Conservation (phyloP, 2,329 filamentous ascomycete species). For the Aureobasidium leucospermi region DNA sequence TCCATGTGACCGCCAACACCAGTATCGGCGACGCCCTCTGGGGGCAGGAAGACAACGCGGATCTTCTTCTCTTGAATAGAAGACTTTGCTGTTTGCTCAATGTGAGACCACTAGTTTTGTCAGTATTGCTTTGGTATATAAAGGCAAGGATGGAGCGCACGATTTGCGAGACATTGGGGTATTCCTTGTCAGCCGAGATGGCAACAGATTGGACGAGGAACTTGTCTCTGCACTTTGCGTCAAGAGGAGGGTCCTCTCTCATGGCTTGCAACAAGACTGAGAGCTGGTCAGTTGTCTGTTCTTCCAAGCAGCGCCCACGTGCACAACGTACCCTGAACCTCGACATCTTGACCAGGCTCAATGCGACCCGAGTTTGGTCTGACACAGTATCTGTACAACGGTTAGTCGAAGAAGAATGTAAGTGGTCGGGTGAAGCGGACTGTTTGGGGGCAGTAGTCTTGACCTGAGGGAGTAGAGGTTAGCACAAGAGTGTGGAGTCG, state of each 20-base stretch:
- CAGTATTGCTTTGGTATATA: background rate
- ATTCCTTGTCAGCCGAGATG: constrained; percentile 68
- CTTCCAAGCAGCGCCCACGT: constrained; percentile 11
- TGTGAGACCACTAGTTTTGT: constrained; percentile 59
- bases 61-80: constrained; percentile 92
- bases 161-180: constrained; percentile 70
- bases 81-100: constrained; percentile 66
- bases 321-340: constrained; percentile 69
- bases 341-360: constrained; percentile 80
- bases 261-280: constrained; percentile 92
- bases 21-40: constrained; percentile 39
- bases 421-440: constrained; percentile 48
- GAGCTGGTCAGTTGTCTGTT: background rate
- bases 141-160: constrained; percentile 45
- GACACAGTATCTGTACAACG: constrained; percentile 74
- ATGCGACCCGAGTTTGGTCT: constrained; percentile 95
- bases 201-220: constrained; percentile 91
- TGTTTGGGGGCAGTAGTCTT: constrained; percentile 99
- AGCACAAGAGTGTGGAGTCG: background rate
- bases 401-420: constrained; percentile 5
- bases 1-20: constrained; percentile 20
- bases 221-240: constrained; percentile 92
- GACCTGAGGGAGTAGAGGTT: constrained; percentile 51
- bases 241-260: constrained; percentile 83
- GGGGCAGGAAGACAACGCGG: constrained; percentile 73